Evolutionary conservation across 208 protist genomes (phyloP).

Genomic region (Acanthamoeba sp.): DNA sequence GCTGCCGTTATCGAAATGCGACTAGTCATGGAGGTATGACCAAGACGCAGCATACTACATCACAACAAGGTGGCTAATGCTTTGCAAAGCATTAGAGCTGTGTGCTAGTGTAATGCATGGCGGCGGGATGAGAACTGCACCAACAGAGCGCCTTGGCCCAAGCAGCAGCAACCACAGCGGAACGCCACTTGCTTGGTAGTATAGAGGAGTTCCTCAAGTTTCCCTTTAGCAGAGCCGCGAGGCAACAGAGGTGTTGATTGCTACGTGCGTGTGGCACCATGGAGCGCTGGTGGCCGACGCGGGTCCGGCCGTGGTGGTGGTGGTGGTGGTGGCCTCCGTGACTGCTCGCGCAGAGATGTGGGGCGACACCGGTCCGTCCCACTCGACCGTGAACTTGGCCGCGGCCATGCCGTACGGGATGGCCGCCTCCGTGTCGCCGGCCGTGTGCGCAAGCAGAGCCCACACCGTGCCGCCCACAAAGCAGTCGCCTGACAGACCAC

Average conservation of each 20-base stretch:
- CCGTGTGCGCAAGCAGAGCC: not conserved
- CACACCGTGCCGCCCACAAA: constrained; percentile 43
- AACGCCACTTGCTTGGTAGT: no score
- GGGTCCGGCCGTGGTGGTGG: not conserved
- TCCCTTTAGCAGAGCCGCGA: not conserved
- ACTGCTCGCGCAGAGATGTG: not conserved
- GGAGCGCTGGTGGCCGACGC: not conserved
- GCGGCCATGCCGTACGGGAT: constrained; percentile 39
- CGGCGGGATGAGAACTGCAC: no score
- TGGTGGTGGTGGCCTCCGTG: not conserved
- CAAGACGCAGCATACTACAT: no score
- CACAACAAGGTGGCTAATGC: no score
- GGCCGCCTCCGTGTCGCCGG: not conserved
- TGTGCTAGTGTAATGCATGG: no score
- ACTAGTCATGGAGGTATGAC: no score
- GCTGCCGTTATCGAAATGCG: no score
- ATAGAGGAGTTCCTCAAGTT: not conserved
- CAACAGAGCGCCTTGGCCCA: no score
- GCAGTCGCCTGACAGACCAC: not conserved
- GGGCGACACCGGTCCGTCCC: constrained; percentile 25
- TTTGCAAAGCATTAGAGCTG: no score
- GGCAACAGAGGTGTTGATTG: not conserved
- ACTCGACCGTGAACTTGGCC: constrained; percentile 51
- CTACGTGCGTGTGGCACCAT: not conserved
- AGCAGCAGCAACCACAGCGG: no score